Conservation (phyloP, 2,329 filamentous ascomycete genomes). For the Lasiodiplodia sp. region DNA sequence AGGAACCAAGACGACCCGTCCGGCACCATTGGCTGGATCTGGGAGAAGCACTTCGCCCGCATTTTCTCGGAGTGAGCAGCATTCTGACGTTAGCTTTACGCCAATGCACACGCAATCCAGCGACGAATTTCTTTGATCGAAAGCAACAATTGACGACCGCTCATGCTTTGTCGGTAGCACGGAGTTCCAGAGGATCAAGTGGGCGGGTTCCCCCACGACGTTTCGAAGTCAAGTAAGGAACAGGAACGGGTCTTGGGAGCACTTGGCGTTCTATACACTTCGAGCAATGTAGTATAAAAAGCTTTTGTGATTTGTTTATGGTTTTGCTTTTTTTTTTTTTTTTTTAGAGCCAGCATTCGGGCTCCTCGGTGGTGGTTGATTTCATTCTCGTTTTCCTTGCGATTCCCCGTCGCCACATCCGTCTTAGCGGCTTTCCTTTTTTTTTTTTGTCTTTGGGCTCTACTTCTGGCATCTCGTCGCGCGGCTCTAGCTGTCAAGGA, state of each 20-base stretch:
- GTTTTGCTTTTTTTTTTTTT: neutral
- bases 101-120: constrained; percentile 13
- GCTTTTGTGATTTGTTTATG: constrained; percentile 22
- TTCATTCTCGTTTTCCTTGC: constrained; percentile 12
- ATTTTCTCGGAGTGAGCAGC: constrained; percentile 45
- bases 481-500: neutral
- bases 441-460: neutral
- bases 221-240: constrained; percentile 18
- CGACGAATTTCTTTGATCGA: constrained; percentile 30
- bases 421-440: constrained; percentile 9
- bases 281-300: constrained; percentile 30
- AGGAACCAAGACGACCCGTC: constrained; percentile 92
- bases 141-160: constrained; percentile 24
- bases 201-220: constrained; percentile 13
- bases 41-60: constrained; percentile 89
- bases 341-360: constrained; percentile 27
- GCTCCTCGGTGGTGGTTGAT: constrained; percentile 26
- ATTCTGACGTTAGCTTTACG: constrained; percentile 18
- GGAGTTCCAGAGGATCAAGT: constrained; percentile 28
- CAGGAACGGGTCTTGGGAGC: constrained; percentile 20
- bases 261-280: constrained; percentile 26
- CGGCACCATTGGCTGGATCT: constrained; percentile 91
- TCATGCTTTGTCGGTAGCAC: constrained; percentile 27
- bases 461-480: constrained; percentile 9
- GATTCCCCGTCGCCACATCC: constrained; percentile 26